These are phyloP conservation scores for Glycine latifolia DNA, from an alignment of 306 rosid species.

Conservation along the genomic window DNA sequence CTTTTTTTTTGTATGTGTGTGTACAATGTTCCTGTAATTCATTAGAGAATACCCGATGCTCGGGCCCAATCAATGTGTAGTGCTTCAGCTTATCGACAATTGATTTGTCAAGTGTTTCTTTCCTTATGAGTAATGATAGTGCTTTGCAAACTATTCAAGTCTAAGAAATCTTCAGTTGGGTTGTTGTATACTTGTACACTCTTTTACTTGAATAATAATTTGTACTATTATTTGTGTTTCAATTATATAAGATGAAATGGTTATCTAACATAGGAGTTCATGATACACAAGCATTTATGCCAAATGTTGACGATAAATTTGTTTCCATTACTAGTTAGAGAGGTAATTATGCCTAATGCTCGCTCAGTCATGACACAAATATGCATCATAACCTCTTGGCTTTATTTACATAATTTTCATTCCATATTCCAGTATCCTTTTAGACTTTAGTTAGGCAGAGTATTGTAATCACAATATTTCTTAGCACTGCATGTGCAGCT, in stretches of 20 bases:
- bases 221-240: not conserved
- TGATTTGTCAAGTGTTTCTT: conserved; percentile 14
- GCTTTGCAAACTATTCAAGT: conserved; percentile 4
- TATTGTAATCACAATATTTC: too few relatives aligned
- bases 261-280: not conserved
- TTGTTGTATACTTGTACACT: not conserved
- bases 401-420: too few relatives aligned
- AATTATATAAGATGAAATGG: conserved; percentile 9
- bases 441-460: too few relatives aligned
- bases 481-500: too few relatives aligned
- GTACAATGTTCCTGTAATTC: not conserved
- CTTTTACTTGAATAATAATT: not conserved
- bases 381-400: too few relatives aligned
- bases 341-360: conserved; percentile 12
- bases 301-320: not conserved
- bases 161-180: not conserved
- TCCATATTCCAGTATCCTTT: too few relatives aligned
- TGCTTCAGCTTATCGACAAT: not conserved
- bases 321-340: too few relatives aligned
- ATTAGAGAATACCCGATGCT: conserved; percentile 8
- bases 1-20: not conserved
- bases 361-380: too few relatives aligned
- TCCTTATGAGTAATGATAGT: not conserved
- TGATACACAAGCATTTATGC: conserved; percentile 16
- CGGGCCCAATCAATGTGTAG: not conserved